Conservation (phyloP, 2,329 filamentous ascomycete species). For the Keithomyces neogunnii region DNA sequence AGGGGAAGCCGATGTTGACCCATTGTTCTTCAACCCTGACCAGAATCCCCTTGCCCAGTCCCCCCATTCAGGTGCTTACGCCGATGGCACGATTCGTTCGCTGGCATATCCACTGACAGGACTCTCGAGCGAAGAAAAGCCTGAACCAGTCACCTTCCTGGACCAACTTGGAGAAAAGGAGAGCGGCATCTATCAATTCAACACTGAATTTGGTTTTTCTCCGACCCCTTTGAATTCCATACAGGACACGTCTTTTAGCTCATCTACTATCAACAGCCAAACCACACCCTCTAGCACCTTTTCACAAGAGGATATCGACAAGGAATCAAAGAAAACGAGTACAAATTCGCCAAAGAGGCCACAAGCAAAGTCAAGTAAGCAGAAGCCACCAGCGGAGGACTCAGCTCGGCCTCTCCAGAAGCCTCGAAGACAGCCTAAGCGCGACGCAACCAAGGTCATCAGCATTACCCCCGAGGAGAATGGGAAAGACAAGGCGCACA, state of each 20-base stretch:
- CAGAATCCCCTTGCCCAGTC: not conserved
- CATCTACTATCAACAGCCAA: not conserved
- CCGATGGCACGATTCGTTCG: not conserved
- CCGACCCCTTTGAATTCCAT: not conserved
- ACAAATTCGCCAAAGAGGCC: not conserved
- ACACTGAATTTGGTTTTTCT: not conserved
- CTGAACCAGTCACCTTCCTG: not conserved
- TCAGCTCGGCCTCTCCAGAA: not conserved
- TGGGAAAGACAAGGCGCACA: not conserved
- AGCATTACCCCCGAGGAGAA: not conserved
- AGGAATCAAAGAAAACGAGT: not conserved
- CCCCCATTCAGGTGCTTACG: not conserved
- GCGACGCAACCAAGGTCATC: not conserved
- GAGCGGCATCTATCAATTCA: not conserved
- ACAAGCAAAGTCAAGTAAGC: not conserved
- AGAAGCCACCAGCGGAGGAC: not conserved
- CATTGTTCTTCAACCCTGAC: conserved; percentile 24
- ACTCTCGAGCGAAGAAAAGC: not conserved
- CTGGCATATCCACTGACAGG: not conserved
- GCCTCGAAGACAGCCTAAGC: not conserved
- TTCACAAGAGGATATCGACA: not conserved
- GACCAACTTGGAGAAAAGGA: not conserved
- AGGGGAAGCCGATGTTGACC: not conserved
- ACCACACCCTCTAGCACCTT: not conserved
- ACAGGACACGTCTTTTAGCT: not conserved